Percentiles rank a stretch among this genome's conserved stretches.
These are phyloP conservation scores for Boletus austroedulis DNA, from an alignment of 1,284 basidiomycete genomes.

Conservation along the genomic window DNA sequence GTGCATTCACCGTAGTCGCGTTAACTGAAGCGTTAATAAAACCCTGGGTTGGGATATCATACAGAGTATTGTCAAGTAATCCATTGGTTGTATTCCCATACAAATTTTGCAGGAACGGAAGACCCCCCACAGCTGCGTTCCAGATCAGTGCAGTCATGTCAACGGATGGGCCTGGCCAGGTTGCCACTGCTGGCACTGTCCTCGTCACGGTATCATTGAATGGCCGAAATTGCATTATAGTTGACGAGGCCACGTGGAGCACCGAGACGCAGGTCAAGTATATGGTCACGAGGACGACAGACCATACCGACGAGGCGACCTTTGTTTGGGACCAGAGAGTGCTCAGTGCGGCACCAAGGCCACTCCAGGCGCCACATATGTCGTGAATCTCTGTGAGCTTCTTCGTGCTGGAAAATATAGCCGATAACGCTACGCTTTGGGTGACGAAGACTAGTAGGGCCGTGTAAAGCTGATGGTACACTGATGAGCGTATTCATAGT, in stretches of 20 bases:
- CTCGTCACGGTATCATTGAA: neutral
- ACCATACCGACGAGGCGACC: neutral
- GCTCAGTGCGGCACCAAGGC: neutral
- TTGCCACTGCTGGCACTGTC: neutral
- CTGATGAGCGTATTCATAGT: neutral
- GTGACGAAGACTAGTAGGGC: neutral
- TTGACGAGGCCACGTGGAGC: neutral
- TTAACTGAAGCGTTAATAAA: neutral
- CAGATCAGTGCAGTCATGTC: neutral
- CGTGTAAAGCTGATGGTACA: neutral
- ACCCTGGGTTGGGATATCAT: neutral
- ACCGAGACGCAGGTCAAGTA: neutral
- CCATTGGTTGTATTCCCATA: neutral
- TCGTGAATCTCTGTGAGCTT: neutral
- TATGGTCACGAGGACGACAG: neutral
- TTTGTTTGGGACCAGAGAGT: neutral
- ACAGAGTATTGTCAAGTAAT: neutral
- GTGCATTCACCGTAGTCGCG: neutral
- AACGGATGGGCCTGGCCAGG: neutral
- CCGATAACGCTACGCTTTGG: neutral
- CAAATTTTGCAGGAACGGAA: neutral
- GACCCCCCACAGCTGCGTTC: neutral
- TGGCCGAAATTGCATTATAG: neutral
- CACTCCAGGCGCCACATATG: neutral
- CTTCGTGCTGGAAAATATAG: neutral